A percentile compares a stretch with the other conserved stretches of the same genome.
Evolutionary conservation across 1,284 basidiomycete species (phyloP).

Genomic region (Vanrija pseudolonga): DNA sequence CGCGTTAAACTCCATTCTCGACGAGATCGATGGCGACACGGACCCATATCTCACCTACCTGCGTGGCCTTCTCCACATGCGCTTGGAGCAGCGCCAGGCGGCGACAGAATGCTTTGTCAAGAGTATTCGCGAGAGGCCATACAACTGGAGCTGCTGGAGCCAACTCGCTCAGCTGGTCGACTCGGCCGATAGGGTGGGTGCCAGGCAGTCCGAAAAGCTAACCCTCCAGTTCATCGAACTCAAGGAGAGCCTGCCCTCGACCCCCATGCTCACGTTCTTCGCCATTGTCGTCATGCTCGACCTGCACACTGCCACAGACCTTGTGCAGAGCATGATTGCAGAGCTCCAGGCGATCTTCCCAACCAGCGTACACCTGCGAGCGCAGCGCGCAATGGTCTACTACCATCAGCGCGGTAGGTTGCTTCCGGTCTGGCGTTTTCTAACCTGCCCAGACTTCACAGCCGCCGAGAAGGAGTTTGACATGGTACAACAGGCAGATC

Average conservation of each 20-base stretch:
- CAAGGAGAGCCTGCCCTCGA: slow-evolving; percentile 43
- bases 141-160: slow-evolving; percentile 95
- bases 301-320: slow-evolving; percentile 80
- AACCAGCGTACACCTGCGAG: slow-evolving; percentile 78
- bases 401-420: slow-evolving; percentile 80
- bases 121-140: slow-evolving; percentile 77
- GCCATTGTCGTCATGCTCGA: slow-evolving; percentile 85
- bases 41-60: slow-evolving; percentile 79
- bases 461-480: slow-evolving; percentile 80
- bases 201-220: not conserved
- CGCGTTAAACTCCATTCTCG: slow-evolving; percentile 61
- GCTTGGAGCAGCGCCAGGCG: slow-evolving; percentile 72
- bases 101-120: slow-evolving; percentile 77
- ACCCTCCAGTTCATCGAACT: slow-evolving; percentile 43
- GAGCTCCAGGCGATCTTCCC: slow-evolving; percentile 78
- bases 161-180: slow-evolving; percentile 74
- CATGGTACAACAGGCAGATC: slow-evolving; percentile 72
- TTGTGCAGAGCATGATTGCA: slow-evolving; percentile 68
- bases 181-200: slow-evolving; percentile 79
- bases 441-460: slow-evolving; percentile 64
- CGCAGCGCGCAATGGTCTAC: slow-evolving; percentile 75
- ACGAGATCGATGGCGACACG: slow-evolving; percentile 57
- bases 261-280: slow-evolving; percentile 61
- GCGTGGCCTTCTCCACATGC: slow-evolving; percentile 73
- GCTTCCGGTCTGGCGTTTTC: not conserved